Evolutionary conservation across 2,329 filamentous ascomycete species (phyloP), one percentile per base, ranked within the genome.

Genomic region (Bipolaris oryzae): DNA sequence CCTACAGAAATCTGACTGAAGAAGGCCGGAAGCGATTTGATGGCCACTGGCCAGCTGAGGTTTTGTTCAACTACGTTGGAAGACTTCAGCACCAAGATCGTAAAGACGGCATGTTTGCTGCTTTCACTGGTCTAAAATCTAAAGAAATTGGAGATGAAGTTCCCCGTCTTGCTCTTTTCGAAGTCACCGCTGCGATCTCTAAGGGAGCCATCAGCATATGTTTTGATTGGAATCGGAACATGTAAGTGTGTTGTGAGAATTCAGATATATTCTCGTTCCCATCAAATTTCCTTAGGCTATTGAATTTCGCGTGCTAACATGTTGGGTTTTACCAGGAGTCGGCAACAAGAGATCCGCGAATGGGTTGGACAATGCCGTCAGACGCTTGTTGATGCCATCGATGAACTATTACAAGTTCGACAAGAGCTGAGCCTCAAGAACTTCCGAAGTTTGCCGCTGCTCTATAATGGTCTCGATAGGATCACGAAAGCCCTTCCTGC

Each of bases 1-100:
- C 70, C 2, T 66, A 69, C 39, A 50, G 70, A 5, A 55, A 68
- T 35, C 57, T 74, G 0, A 65, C 64, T 1, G 60, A 69, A 42
- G 63, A 67, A 49, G 71, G 70, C 9, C 58, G 64, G 44, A 62
- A 63, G 25, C 58, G 61, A 1, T 74, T 71, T 53, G 58, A 67
- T 16, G 62, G 62, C 20, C 70, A 73, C 48, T 74, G 72, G 72
- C 72, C 72, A 21, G 70, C 70, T 20, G 72, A 74, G 50, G 66
- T 71, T 7, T 59, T 68, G 3, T 74, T 74, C 49, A 74, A 74
- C 41, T 74, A 74, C 35, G 63, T 73, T 13, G 72, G 72, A 7
- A 61, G 66, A 41, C 59, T 73, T 35, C 70, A 74, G 44, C 67
- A 69, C 50, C 62, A 70, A 16, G 71, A 73, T 33, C 66, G 66